Conservation (phyloP, 306 rosid genomes). For the Pueraria montana region DNA sequence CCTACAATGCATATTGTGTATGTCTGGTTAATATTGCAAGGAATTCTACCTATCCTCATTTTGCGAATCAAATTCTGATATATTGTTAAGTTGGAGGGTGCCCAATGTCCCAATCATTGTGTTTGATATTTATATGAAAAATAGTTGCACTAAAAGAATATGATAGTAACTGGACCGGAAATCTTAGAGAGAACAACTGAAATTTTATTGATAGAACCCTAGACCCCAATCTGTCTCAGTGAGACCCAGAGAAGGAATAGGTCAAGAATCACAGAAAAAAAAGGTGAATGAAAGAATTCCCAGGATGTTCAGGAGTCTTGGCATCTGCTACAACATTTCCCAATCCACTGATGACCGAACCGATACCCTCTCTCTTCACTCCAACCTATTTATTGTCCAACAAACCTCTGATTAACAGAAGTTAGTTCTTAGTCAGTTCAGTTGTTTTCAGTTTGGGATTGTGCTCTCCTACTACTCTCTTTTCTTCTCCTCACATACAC, state of each 20-base stretch:
- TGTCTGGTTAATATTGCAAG: constrained; percentile 8
- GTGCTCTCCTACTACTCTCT: neutral
- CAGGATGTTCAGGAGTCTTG: neutral
- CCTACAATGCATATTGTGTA: neutral
- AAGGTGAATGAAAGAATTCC: neutral
- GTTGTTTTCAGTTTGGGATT: neutral
- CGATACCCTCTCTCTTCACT: neutral
- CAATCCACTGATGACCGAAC: neutral
- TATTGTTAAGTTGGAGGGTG: neutral
- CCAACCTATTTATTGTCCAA: neutral
- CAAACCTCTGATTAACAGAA: neutral
- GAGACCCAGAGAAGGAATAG: neutral
- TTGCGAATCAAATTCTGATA: constrained; percentile 7
- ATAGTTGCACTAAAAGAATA: no score
- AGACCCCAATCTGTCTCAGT: neutral
- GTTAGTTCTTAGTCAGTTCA: neutral
- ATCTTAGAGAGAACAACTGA: no score
- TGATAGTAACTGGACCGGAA: no score
- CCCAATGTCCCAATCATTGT: neutral
- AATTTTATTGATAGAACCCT: neutral
- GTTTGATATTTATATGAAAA: no score
- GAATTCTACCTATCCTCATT: neutral
- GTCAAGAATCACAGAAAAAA: neutral
- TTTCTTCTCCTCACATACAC: neutral
- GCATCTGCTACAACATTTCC: neutral